Evolutionary conservation across 2,329 filamentous ascomycete genomes (phyloP).

Genomic region (Claviceps purpurea): DNA sequence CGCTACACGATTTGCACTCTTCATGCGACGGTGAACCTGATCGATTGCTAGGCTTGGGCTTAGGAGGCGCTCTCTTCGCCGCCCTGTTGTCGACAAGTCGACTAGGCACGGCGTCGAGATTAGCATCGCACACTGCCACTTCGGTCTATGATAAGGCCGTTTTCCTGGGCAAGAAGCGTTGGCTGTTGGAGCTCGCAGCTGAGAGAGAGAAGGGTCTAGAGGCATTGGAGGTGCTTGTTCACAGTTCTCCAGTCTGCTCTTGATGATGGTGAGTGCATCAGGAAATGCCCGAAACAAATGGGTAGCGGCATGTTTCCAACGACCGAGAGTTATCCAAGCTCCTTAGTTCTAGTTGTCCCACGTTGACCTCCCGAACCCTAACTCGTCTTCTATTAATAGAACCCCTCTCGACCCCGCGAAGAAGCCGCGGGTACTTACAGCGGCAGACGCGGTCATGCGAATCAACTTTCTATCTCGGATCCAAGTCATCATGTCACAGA

Average conservation of each 20-base stretch:
- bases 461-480: constrained; percentile 61
- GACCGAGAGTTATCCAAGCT: not conserved
- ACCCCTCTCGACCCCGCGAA: constrained; percentile 42
- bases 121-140: constrained; percentile 12
- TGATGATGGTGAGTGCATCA: constrained; percentile 35
- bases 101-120: constrained; percentile 11
- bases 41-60: constrained; percentile 13
- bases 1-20: constrained; percentile 1
- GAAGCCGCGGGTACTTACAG: constrained; percentile 44
- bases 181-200: constrained; percentile 13
- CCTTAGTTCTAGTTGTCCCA: not conserved
- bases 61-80: constrained; percentile 20
- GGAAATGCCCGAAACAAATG: not conserved
- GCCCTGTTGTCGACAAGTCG: constrained; percentile 11
- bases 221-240: constrained; percentile 20
- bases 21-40: constrained; percentile 21
- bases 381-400: constrained; percentile 23
- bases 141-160: constrained; percentile 17
- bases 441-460: constrained; percentile 44
- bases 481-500: constrained; percentile 90
- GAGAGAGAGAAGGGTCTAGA: constrained; percentile 13
- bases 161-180: not conserved
- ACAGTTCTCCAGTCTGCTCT: constrained; percentile 23
- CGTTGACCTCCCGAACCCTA: not conserved
- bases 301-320: not conserved